Base-by-base conservation (phyloP, 306 rosid genomes). In the Medicago ruthenica region DNA sequence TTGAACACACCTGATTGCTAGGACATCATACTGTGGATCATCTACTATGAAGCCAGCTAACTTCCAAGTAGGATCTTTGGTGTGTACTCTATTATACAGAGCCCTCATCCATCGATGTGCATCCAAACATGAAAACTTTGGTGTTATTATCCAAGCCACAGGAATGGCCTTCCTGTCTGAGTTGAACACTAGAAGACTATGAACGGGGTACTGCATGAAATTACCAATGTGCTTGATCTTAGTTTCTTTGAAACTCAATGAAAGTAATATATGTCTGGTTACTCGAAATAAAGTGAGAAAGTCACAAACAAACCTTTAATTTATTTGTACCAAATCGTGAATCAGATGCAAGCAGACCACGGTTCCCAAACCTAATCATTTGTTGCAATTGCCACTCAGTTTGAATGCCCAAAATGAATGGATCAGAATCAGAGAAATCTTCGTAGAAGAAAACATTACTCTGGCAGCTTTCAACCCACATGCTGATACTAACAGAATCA, bases 341-440 rank as follows among this genome's bases (percentile, higher is more conserved):
- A 85, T 89, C 98, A 17, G 97, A 88, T 40, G 90, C 91, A 73
- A 94, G 79, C 61, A 94, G 90, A 81, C 88, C 83, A 53, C 82
- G 79, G 71, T 91, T 94, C 15, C 98, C 98, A 86, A 91, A 94
- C 55, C 77, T 84, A 80, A 91, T 94, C 98, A 91, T 87, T 79
- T 90, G 98, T 59, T 91, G 98, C 86, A 94, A 86, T 57, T 91
- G 97, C 98, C 97, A 91, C 78, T 91, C 96, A 36, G 97, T 91
- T 84, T 94, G 98, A 85, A 94, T 91, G 57, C 98, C 97, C 83
- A 94, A 64, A 36, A 86, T 83, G 75, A 90, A 88, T 71, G 97
- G 89, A 63, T 86, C 80, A 0, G 91, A 86, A 79, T 91, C 96
- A 60, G 93, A 88, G 83, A 90, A 90, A 82, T 91, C 95, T 75